phyloP scores from a whole-genome alignment of 192 early-diverging fungal genomes.

The Chytriomyces confervae region DNA sequence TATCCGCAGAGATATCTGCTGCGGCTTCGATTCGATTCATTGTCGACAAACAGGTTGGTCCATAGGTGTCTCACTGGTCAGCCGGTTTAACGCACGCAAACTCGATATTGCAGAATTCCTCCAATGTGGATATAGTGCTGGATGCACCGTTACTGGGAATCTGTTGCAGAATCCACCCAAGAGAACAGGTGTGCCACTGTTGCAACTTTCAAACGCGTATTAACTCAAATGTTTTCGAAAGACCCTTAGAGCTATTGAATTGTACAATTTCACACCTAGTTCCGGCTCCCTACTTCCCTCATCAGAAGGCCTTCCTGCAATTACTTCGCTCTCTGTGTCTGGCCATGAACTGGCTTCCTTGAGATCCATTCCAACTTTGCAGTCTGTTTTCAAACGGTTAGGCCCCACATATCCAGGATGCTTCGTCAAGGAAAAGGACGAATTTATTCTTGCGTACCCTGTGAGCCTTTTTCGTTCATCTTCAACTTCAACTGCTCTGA shows the following conservation, averaged over 20 bases:
- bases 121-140: constrained; percentile 6
- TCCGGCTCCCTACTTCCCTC: neutral
- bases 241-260: constrained; percentile 17
- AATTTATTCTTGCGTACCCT: constrained; percentile 24
- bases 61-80: neutral
- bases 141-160: constrained; percentile 11
- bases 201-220: neutral
- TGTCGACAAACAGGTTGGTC: neutral
- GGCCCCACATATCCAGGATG: constrained; percentile 26
- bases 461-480: neutral
- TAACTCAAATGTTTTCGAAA: neutral
- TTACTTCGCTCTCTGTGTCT: neutral
- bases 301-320: too few relatives aligned
- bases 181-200: constrained; percentile 16
- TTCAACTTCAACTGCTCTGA: neutral
- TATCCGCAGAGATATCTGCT: neutral
- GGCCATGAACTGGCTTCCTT: constrained; percentile 6
- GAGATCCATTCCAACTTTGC: constrained; percentile 5
- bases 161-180: constrained; percentile 7
- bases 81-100: neutral
- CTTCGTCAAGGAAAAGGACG: neutral
- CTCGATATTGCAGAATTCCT: neutral
- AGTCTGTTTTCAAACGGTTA: constrained; percentile 19
- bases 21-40: neutral
- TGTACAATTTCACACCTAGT: neutral